phyloP scores from a whole-genome alignment of 2,329 filamentous ascomycete species.

The Tolypocladium ophioglossoides region DNA sequence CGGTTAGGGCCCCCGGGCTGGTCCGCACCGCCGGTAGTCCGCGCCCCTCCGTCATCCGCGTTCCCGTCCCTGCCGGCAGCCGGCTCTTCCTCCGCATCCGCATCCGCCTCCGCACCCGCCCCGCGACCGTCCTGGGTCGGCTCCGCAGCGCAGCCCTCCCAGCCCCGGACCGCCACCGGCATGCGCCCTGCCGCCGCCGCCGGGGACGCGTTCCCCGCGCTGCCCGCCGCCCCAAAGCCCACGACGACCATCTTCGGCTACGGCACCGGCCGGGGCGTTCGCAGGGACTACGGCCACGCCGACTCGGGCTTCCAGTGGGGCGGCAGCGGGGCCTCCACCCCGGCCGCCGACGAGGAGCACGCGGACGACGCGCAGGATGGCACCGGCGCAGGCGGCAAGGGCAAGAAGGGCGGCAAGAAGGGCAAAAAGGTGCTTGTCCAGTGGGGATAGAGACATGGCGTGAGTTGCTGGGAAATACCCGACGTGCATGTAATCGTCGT shows the following conservation, averaged over 20 bases:
- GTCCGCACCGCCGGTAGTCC: constrained; percentile 9
- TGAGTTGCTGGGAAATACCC: background rate
- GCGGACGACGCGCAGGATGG: constrained; percentile 15
- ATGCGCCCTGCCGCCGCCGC: constrained; percentile 15
- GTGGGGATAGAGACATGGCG: constrained; percentile 37
- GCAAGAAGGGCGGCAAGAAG: constrained; percentile 48
- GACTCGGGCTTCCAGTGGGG: constrained; percentile 47
- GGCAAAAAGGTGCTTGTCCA: constrained; percentile 52
- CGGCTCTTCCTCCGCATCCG: constrained; percentile 8
- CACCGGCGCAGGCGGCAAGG: constrained; percentile 24
- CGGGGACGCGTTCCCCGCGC: constrained; percentile 66
- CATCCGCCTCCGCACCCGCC: constrained; percentile 12
- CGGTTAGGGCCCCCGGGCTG: constrained; percentile 9
- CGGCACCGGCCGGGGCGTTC: constrained; percentile 40
- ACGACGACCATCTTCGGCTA: constrained; percentile 53
- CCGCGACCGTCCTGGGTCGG: constrained; percentile 20
- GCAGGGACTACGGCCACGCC: constrained; percentile 38
- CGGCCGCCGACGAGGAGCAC: constrained; percentile 11
- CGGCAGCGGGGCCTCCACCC: constrained; percentile 12
- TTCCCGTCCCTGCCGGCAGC: constrained; percentile 33
- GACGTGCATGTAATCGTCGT: background rate
- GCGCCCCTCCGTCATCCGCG: constrained; percentile 20
- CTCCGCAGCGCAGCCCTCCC: constrained; percentile 26
- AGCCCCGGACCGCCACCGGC: constrained; percentile 13
- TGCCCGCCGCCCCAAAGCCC: constrained; percentile 67